Conservation (phyloP, 1,139 yeast genomes). For the Geotrichum citri-aurantii region DNA sequence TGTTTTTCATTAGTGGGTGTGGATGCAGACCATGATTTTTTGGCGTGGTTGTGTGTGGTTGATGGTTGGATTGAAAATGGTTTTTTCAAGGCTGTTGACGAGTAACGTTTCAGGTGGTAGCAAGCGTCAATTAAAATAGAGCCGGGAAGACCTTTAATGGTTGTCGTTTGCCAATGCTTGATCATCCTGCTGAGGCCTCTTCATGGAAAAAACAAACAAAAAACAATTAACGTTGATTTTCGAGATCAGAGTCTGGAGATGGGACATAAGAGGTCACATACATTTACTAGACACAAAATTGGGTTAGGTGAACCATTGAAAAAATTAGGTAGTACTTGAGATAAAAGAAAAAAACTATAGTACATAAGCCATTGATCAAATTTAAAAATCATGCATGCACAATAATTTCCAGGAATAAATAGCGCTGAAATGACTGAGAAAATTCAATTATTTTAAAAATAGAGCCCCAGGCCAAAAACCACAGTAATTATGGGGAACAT, state of each 20-base stretch:
- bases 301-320: neutral
- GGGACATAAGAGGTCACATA: neutral
- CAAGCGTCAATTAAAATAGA: neutral
- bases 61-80: neutral
- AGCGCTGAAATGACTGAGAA: too few relatives aligned
- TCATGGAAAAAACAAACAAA: neutral
- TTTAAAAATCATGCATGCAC: too few relatives aligned
- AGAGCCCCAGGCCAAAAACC: too few relatives aligned
- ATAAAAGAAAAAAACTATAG: too few relatives aligned
- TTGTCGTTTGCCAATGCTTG: neutral
- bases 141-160: neutral
- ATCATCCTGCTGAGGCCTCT: neutral
- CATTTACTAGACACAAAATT: neutral
- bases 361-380: too few relatives aligned
- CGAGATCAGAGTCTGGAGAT: neutral
- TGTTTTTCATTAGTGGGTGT: neutral
- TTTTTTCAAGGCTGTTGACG: neutral
- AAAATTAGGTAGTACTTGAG: too few relatives aligned
- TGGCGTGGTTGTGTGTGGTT: neutral
- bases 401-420: too few relatives aligned
- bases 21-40: neutral
- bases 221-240: too few relatives aligned
- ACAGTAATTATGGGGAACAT: too few relatives aligned
- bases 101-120: neutral
- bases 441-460: too few relatives aligned